Percentiles rank a stretch among this genome's conserved stretches.
These are phyloP conservation scores for Fusarium illudens DNA, from an alignment of 2,329 filamentous ascomycete species.

Conservation along the genomic window DNA sequence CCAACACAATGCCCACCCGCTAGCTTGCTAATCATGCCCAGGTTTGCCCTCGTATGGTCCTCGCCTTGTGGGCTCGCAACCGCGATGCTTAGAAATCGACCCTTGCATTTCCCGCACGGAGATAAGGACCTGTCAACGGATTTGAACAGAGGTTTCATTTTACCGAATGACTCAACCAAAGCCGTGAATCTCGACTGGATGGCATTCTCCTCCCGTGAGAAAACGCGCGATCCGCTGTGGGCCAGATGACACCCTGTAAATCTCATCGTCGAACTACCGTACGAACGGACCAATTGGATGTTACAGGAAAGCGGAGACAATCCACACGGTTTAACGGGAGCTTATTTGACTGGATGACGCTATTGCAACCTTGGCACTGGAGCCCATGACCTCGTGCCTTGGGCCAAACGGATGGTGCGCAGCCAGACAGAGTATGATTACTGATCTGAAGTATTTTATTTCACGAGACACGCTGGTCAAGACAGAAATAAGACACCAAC, in stretches of 20 bases:
- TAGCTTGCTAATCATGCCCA: background rate
- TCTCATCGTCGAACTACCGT: background rate
- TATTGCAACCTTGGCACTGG: too few species aligned
- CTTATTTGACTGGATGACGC: background rate
- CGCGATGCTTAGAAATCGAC: background rate
- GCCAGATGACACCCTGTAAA: background rate
- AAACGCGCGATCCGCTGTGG: background rate
- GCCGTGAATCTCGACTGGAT: background rate
- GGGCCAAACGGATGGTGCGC: too few species aligned
- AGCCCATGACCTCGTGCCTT: too few species aligned
- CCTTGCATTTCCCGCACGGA: background rate
- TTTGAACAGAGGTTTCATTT: background rate
- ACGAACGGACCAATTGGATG: background rate
- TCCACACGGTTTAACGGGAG: background rate
- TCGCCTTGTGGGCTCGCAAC: background rate
- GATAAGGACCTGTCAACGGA: background rate
- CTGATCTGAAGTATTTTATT: too few species aligned
- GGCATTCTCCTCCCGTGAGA: background rate
- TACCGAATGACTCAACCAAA: background rate
- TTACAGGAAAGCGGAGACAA: background rate
- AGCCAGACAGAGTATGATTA: background rate
- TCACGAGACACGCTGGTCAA: too few species aligned
- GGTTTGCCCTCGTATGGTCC: background rate
- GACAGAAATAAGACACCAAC: too few species aligned
- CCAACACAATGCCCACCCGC: background rate